phyloP scores from a whole-genome alignment of 768 basidiomycete genomes.

The Lyophyllum decastes region DNA sequence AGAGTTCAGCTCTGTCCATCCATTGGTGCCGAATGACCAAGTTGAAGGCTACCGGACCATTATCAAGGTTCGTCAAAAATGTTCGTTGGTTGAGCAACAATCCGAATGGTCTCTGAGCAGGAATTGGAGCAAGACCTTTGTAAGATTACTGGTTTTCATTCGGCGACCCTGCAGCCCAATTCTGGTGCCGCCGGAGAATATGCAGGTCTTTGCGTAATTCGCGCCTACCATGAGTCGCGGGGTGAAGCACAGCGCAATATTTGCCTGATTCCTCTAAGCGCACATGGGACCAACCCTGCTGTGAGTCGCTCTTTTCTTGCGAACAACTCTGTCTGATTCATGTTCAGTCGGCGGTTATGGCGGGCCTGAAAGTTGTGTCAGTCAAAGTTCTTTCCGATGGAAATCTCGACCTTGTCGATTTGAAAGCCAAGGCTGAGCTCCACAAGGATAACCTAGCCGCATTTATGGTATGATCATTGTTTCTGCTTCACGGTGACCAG shows the following conservation, averaged over 20 bases:
- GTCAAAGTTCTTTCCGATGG: conserved; percentile 89
- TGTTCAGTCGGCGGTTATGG: conserved; percentile 91
- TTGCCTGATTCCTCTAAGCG: conserved; percentile 92
- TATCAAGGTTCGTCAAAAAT: conserved; percentile 56
- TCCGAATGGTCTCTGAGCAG: conserved; percentile 32
- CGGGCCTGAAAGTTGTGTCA: conserved; percentile 94
- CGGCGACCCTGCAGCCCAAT: conserved; percentile 97
- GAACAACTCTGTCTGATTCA: conserved; percentile 14
- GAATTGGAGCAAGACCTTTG: conserved; percentile 91
- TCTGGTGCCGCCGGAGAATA: conserved; percentile 99
- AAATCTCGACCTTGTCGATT: conserved; percentile 85
- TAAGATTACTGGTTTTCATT: conserved; percentile 94
- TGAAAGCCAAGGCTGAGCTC: conserved; percentile 84
- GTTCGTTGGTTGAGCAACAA: background rate
- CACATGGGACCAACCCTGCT: conserved; percentile 98
- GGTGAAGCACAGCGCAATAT: conserved; percentile 86
- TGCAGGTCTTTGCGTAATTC: conserved; percentile 91
- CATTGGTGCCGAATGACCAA: conserved; percentile 89
- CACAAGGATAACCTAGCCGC: conserved; percentile 92
- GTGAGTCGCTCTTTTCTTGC: conserved; percentile 44
- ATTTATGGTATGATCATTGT: conserved; percentile 72
- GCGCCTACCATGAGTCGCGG: conserved; percentile 90
- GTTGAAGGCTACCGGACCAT: conserved; percentile 84
- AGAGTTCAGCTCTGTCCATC: conserved; percentile 88
- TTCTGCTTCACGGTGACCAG: background rate